These are phyloP conservation scores for Xeromyces bisporus DNA, from an alignment of 495 filamentous ascomycete species.

Conservation along the genomic window DNA sequence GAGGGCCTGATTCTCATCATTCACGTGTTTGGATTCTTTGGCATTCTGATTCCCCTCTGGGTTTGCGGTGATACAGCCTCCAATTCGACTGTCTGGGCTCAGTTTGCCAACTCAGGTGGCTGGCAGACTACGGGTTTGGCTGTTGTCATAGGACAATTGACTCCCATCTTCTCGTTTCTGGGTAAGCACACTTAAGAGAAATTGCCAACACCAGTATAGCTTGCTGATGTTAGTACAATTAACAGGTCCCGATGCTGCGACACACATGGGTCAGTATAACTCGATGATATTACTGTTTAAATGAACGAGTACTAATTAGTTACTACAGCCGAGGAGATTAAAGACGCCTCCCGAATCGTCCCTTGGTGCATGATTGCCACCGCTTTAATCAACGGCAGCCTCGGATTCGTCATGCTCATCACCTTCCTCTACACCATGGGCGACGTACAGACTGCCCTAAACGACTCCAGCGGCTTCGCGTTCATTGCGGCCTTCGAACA, in stretches of 20 bases:
- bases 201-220: not conserved
- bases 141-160: conserved; percentile 33
- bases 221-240: not conserved
- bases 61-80: conserved; percentile 25
- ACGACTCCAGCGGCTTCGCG: conserved; percentile 19
- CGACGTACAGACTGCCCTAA: conserved; percentile 17
- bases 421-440: conserved; percentile 30
- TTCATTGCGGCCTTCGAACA: conserved; percentile 20
- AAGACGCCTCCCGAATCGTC: conserved; percentile 26
- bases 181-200: conserved; percentile 2
- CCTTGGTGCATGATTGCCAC: conserved; percentile 31
- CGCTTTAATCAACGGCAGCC: conserved; percentile 22
- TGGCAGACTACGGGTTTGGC: conserved; percentile 32
- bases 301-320: no score
- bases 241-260: conserved; percentile 2
- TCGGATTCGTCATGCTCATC: conserved; percentile 28
- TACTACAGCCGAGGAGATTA: conserved; percentile 27
- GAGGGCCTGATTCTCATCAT: conserved; percentile 17
- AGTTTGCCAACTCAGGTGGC: conserved; percentile 28
- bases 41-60: conserved; percentile 20
- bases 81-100: conserved; percentile 25
- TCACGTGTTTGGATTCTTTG: conserved; percentile 21
- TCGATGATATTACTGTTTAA: no score
- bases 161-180: conserved; percentile 13
- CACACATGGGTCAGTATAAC: conserved; percentile 4